phyloP scores from a whole-genome alignment of 2,329 filamentous ascomycete species.

The Aschersonia sp. region DNA sequence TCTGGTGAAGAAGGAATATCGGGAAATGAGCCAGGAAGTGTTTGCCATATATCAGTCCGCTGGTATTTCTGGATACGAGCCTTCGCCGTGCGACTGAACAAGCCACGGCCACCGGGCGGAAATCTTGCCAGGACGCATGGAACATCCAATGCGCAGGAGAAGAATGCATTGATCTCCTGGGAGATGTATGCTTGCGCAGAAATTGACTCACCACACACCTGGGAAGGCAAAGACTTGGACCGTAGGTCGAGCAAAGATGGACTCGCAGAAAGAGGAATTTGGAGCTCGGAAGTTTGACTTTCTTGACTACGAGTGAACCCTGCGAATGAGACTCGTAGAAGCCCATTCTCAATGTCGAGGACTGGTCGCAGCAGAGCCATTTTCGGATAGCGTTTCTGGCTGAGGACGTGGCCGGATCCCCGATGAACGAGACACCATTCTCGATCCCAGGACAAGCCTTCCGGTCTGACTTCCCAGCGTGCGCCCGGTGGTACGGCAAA shows the following conservation, averaged over 20 bases:
- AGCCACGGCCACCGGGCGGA: conserved; percentile 48
- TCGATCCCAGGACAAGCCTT: conserved; percentile 86
- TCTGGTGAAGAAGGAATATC: conserved; percentile 39
- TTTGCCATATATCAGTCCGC: conserved; percentile 8
- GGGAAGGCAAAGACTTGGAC: conserved; percentile 35
- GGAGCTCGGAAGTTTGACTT: conserved; percentile 17
- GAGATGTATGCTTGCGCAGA: conserved; percentile 57
- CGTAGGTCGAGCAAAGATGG: conserved; percentile 37
- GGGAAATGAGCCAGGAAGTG: conserved; percentile 40
- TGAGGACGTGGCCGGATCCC: conserved; percentile 71
- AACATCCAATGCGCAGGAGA: conserved; percentile 59
- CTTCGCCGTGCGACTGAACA: conserved; percentile 55
- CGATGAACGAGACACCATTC: conserved; percentile 92
- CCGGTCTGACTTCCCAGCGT: conserved; percentile 62
- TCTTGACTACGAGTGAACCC: conserved; percentile 12
- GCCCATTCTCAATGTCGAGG: conserved; percentile 54
- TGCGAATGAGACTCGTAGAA: conserved; percentile 46
- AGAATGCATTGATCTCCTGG: conserved; percentile 55
- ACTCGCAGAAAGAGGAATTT: conserved; percentile 53
- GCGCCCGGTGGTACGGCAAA: conserved; percentile 50
- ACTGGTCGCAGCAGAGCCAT: conserved; percentile 74
- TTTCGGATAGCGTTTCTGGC: conserved; percentile 72
- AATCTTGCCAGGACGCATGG: conserved; percentile 78
- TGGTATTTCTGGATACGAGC: conserved; percentile 51
- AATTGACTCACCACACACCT: conserved; percentile 74